Evolutionary conservation across 1,139 yeast species (phyloP).

Genomic region (Suhomyces chickasaworum): DNA sequence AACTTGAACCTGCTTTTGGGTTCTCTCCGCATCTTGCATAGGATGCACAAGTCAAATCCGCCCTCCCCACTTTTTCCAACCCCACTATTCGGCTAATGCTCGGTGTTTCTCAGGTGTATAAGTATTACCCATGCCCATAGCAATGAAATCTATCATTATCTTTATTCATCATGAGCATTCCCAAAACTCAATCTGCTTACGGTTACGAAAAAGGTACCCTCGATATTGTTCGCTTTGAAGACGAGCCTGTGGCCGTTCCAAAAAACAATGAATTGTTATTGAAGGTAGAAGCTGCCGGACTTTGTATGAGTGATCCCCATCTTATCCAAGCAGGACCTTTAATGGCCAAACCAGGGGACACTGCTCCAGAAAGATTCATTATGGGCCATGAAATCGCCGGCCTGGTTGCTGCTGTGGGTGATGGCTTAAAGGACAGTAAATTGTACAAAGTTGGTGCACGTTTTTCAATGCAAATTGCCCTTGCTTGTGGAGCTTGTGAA

Average conservation of each 20-base stretch:
- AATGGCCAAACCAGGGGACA: constrained; percentile 17
- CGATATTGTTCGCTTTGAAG: constrained; percentile 20
- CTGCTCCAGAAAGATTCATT: constrained; percentile 35
- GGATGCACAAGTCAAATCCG: not conserved
- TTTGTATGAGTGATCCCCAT: constrained; percentile 55
- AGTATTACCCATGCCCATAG: not conserved
- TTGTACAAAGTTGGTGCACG: constrained; percentile 37
- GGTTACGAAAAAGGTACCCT: constrained; percentile 23
- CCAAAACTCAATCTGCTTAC: constrained; percentile 23
- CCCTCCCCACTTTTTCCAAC: not conserved
- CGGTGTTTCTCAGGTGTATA: constrained; percentile 1
- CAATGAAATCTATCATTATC: not conserved
- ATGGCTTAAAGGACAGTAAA: constrained; percentile 26
- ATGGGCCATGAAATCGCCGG: constrained; percentile 67
- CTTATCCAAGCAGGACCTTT: constrained; percentile 33
- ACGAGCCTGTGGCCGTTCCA: constrained; percentile 43
- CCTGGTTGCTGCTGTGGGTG: constrained; percentile 43
- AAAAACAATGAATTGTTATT: constrained; percentile 40
- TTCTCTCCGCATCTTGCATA: constrained; percentile 3
- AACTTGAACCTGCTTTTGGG: not conserved
- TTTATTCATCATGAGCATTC: constrained; percentile 15
- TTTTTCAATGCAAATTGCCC: constrained; percentile 38
- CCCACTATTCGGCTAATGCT: constrained; percentile 6
- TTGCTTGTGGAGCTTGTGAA: constrained; percentile 48
- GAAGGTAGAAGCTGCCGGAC: constrained; percentile 54